These are phyloP conservation scores for Fusarium stilboides DNA, from an alignment of 2,329 filamentous ascomycete species.

Conservation along the genomic window DNA sequence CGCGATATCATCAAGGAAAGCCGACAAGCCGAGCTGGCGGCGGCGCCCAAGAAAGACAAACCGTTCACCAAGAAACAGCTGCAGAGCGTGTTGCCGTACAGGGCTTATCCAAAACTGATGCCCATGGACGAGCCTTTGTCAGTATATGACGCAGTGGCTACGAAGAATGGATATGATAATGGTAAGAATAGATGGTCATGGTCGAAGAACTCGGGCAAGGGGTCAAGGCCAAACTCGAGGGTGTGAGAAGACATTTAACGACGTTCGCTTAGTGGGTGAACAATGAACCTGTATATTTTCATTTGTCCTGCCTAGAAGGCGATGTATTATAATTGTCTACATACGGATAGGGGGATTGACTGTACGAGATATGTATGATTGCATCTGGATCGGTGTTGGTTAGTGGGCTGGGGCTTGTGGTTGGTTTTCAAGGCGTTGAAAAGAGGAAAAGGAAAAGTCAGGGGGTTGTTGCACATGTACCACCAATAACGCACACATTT, in stretches of 20 bases:
- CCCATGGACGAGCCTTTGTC: conserved; percentile 56
- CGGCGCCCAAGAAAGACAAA: conserved; percentile 44
- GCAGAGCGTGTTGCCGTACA: conserved; percentile 57
- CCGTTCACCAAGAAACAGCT: conserved; percentile 47
- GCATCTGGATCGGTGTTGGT: conserved; percentile 38
- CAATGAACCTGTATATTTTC: conserved; percentile 23
- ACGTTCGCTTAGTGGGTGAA: not conserved
- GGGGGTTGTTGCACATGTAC: conserved; percentile 7
- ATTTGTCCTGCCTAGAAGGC: conserved; percentile 14
- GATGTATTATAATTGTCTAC: conserved; percentile 24
- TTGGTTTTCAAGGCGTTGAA: conserved; percentile 24
- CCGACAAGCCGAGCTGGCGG: conserved; percentile 55
- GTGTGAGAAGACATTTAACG: conserved; percentile 29
- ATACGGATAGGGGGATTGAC: conserved; percentile 7
- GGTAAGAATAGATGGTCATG: conserved; percentile 49
- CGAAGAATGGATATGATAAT: conserved; percentile 40
- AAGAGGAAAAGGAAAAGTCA: conserved; percentile 6
- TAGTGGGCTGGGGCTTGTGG: conserved; percentile 5
- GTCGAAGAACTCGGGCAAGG: conserved; percentile 44
- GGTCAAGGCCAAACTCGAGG: conserved; percentile 47
- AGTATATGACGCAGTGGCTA: conserved; percentile 54
- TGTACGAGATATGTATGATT: conserved; percentile 36
- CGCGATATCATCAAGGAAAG: conserved; percentile 77
- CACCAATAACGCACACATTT: not conserved
- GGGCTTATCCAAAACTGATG: conserved; percentile 52